These are phyloP conservation scores for Epichloe baconii DNA, from an alignment of 2,329 filamentous ascomycete species.

Conservation along the genomic window DNA sequence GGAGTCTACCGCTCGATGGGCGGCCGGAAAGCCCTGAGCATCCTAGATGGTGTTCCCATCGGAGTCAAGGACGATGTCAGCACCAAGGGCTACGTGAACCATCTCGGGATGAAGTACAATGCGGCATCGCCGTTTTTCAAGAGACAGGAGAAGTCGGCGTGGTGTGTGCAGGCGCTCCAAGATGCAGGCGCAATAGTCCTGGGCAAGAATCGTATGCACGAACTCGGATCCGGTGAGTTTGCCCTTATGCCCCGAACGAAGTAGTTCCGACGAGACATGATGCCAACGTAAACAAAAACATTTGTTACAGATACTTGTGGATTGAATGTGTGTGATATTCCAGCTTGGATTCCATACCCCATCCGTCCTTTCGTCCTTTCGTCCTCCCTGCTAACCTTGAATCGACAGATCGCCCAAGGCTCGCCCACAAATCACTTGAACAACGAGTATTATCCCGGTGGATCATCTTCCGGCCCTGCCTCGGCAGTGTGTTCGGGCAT, in stretches of 20 bases:
- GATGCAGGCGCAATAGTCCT: conserved; percentile 64
- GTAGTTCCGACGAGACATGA: background rate
- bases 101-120: conserved; percentile 49
- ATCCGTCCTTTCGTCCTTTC: background rate
- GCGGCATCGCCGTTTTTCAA: conserved; percentile 38
- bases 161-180: conserved; percentile 58
- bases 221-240: conserved; percentile 53
- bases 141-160: conserved; percentile 43
- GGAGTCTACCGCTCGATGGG: conserved; percentile 61
- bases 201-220: conserved; percentile 71
- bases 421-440: conserved; percentile 72
- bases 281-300: background rate
- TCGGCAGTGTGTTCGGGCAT: conserved; percentile 59
- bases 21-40: conserved; percentile 50
- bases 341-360: background rate
- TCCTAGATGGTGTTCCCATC: conserved; percentile 72
- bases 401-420: conserved; percentile 43
- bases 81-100: conserved; percentile 56
- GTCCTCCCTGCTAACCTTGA: conserved; percentile 21
- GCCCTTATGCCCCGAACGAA: background rate
- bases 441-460: conserved; percentile 62
- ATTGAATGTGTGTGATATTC: conserved; percentile 45
- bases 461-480: conserved; percentile 64
- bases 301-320: conserved; percentile 54
- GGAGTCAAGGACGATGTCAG: conserved; percentile 74